Evolutionary conservation across 257 asterid species (phyloP).

Genomic region (Mitragyna speciosa): DNA sequence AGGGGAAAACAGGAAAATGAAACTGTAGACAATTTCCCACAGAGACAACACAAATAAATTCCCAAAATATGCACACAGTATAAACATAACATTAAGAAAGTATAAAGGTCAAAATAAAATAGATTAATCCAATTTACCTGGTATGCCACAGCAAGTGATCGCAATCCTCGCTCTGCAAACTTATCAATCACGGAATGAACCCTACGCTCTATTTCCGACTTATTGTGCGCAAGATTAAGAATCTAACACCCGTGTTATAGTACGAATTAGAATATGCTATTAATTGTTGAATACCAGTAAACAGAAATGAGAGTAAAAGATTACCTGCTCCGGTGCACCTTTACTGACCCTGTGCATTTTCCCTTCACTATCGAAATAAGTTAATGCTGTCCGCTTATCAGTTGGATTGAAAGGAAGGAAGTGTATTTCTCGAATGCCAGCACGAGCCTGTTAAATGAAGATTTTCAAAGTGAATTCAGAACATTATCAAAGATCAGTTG

Average conservation of each 20-base stretch:
- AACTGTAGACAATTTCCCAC: background rate
- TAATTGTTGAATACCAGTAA: background rate
- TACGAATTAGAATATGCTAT: slow-evolving; percentile 18
- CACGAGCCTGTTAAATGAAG: slow-evolving; percentile 68
- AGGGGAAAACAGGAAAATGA: background rate
- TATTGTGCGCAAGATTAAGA: slow-evolving; percentile 46
- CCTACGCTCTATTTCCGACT: slow-evolving; percentile 48
- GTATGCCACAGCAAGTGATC: slow-evolving; percentile 54
- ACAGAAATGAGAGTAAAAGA: background rate
- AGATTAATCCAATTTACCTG: slow-evolving; percentile 32
- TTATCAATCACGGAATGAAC: slow-evolving; percentile 53
- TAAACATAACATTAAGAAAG: background rate
- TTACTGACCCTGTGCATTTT: slow-evolving; percentile 98
- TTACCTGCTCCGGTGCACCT: slow-evolving; percentile 99
- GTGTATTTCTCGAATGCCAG: slow-evolving; percentile 89
- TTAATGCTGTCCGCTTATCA: slow-evolving; percentile 90
- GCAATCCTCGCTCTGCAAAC: slow-evolving; percentile 54
- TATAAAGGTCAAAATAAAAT: background rate
- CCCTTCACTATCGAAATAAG: slow-evolving; percentile 77
- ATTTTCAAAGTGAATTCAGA: slow-evolving; percentile 2
- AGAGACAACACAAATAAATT: background rate
- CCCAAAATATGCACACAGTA: background rate
- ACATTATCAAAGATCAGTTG: background rate
- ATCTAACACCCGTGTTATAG: slow-evolving; percentile 26
- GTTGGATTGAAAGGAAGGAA: slow-evolving; percentile 98